Evolutionary conservation across 2,329 filamentous ascomycete genomes (phyloP), one percentile per base, ranked within the genome.

Genomic region (Bimuria novae-zelandiae): DNA sequence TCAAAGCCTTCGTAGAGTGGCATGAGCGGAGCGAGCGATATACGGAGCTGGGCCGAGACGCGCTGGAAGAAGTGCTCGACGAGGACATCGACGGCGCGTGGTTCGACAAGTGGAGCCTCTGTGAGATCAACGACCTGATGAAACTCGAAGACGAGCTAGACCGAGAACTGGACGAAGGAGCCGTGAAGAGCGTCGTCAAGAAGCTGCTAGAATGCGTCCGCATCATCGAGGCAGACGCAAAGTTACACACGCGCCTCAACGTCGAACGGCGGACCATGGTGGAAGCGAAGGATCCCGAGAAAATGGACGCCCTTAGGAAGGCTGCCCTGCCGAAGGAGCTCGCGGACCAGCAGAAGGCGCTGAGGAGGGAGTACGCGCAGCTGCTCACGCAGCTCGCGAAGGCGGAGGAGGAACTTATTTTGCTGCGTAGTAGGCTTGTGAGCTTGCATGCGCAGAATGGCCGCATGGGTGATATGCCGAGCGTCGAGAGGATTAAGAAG

Each of bases 401-500:
- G 55, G 84, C 89, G 1, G 94, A 99, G 76, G 88, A 95, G 72
- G 86, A 84, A 3, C 78, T 96, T 22, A 88, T 88, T 4, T 71
- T 96, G 42, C 83, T 97, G 23, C 89, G 89, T 65, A 88, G 92
- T 2, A 89, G 87, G 63, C 81, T 97, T 16, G 87, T 88, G 0
- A 81, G 84, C 17, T 75, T 77, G 21, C 72, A 76, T 37, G 74
- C 76, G 4, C 76, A 83, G 1, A 80, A 81, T 7, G 82, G 80
- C 16, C 67, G 67, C 17, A 61, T 56, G 2, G 61, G 59, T 21
- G 60, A 64, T 1, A 83, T 87, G 4, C 94, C 94, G 0, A 97
- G 92, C 0, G 90, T 97, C 8, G 94, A 97, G 64, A 90, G 91
- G 0, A 90, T 99, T 17, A 88, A 92, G 62, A 90, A 89, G 54